Base-by-base conservation (phyloP, 2,329 filamentous ascomycete species). In the Aspergillus luchuensis region DNA sequence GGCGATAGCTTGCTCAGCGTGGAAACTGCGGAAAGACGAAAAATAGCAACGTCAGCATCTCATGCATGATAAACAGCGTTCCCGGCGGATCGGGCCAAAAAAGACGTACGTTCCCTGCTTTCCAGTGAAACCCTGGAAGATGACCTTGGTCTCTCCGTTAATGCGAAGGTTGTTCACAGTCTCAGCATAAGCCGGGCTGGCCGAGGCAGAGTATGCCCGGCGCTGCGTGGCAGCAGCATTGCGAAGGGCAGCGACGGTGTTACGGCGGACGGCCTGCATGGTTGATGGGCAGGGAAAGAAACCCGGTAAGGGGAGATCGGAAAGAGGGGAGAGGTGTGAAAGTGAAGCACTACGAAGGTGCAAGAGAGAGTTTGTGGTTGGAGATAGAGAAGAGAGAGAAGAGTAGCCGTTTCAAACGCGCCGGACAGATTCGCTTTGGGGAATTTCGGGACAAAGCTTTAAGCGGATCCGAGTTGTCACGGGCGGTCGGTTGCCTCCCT, bases 61-160 rank as follows among this genome's bases (percentile, higher is more conserved):
- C 59, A 60, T 54, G 53, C 43, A 61, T 47, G 28, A 51, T 25
- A 25, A 19, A n/a, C 13, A 36, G 33, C 33, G 33, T 36, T 36
- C 39, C 53, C 21, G 8, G 17, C 8, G 30, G 25, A 36, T 36
- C 23, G 15, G 28, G 15, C n/a, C n/a, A 28, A 53, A n/a, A 19
- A 36, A 36, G 33, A 89, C 89, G 81, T 79, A 92, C 90, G 90
- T 94, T 89, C 92, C 92, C 86, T 96, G 92, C 85, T 91, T 95
- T 78, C 94, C 94, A 59, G 94, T 98, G 80, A 98, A 98, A 70
- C 95, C 95, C 83, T 99, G 95, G 84, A 87, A 98, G 74, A 98
- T 84, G 69, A 99, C 92, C 84, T 95, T 96, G 72, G 95, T 99
- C 70, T 97, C 89, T 78, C 84, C 77, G 80, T 92, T 97, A 84